Evolutionary conservation across 805 yeast genomes (phyloP).

Genomic region (Kurtzmaniella cleridarum): DNA sequence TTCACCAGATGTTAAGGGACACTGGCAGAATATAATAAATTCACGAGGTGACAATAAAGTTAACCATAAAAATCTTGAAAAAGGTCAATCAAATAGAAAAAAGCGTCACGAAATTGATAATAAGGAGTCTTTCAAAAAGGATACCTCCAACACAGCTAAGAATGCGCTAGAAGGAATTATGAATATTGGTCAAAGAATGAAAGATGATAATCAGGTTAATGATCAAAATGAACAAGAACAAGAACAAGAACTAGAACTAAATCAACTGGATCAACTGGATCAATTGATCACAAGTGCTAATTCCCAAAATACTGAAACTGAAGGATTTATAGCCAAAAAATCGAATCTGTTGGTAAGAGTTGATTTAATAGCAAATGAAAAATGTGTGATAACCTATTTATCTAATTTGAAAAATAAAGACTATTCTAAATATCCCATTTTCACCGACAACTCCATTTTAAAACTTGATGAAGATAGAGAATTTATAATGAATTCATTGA

Average conservation of each 20-base stretch:
- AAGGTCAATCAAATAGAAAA: slow-evolving; percentile 25
- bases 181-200: slow-evolving; percentile 26
- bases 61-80: slow-evolving; percentile 25
- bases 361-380: slow-evolving; percentile 20
- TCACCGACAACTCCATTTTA: slow-evolving; percentile 17
- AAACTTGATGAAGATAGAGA: slow-evolving; percentile 33
- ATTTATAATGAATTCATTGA: slow-evolving; percentile 48
- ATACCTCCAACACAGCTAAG: slow-evolving; percentile 33
- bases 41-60: slow-evolving; percentile 22
- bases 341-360: slow-evolving; percentile 12
- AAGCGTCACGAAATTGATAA: slow-evolving; percentile 19
- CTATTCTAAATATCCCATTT: slow-evolving; percentile 21
- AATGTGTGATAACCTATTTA: slow-evolving; percentile 11
- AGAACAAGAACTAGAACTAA: slow-evolving; percentile 7
- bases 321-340: not conserved
- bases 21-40: slow-evolving; percentile 29
- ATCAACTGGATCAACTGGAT: slow-evolving; percentile 7
- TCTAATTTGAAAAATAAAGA: slow-evolving; percentile 12
- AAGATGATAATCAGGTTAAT: slow-evolving; percentile 9
- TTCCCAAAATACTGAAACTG: not conserved
- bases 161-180: slow-evolving; percentile 31
- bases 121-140: slow-evolving; percentile 36
- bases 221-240: slow-evolving; percentile 10
- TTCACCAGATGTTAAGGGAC: slow-evolving; percentile 19
- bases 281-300: not conserved